These are phyloP conservation scores for Zygnema cylindricum DNA, from an alignment of 139 green algal genomes.

Conservation along the genomic window DNA sequence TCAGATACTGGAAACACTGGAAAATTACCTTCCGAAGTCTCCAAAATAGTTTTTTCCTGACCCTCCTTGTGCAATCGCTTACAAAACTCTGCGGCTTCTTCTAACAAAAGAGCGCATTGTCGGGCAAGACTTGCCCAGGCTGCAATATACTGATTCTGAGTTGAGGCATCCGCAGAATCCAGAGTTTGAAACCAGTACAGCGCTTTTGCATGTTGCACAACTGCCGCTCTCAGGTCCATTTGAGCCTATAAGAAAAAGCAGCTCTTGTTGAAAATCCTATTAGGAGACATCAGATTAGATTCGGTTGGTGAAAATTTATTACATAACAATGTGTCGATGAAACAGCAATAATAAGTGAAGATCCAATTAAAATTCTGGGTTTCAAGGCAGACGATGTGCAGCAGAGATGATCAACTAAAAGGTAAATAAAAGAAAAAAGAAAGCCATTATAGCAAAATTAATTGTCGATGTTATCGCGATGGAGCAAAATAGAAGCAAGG, in stretches of 20 bases:
- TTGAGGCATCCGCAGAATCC: background rate
- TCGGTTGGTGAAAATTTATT: background rate
- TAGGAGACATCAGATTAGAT: too few relatives aligned
- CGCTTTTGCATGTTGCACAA: background rate
- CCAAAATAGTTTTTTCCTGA: background rate
- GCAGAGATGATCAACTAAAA: background rate
- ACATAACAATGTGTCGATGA: too few relatives aligned
- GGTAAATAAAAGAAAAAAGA: too few relatives aligned
- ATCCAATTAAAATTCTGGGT: too few relatives aligned
- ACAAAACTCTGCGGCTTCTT: background rate
- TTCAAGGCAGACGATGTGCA: too few relatives aligned
- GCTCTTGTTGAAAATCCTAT: too few relatives aligned
- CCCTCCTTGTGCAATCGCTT: background rate
- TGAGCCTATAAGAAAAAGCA: too few relatives aligned
- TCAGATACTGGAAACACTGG: too few relatives aligned
- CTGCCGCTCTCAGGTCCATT: background rate
- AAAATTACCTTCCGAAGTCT: background rate
- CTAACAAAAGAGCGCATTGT: background rate
- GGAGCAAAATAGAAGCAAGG: too few relatives aligned
- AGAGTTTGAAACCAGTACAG: background rate
- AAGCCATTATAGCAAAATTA: too few relatives aligned
- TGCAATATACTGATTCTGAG: background rate
- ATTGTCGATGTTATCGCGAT: too few relatives aligned
- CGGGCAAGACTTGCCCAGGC: background rate
- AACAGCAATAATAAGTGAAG: too few relatives aligned